Percentiles rank a stretch among this genome's conserved stretches.
Evolutionary conservation across 2,329 filamentous ascomycete genomes (phyloP).

Genomic region (Microcera coccophila): DNA sequence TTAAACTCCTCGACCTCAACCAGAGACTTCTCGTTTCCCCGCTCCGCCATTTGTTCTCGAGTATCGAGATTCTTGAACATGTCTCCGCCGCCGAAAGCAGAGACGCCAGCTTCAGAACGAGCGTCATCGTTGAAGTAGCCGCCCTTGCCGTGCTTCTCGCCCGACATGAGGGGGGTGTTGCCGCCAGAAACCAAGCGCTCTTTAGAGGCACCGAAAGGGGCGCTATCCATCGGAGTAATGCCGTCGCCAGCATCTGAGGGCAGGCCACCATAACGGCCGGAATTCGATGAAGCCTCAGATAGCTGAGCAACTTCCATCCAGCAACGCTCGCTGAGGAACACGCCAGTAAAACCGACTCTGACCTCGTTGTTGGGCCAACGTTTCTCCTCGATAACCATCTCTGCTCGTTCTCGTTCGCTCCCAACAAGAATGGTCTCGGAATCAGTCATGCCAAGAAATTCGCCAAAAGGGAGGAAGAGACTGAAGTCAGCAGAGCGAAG

Average conservation of each 20-base stretch:
- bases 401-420: conserved; percentile 86
- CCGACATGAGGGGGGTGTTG: conserved; percentile 57
- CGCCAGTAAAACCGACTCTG: conserved; percentile 81
- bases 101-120: conserved; percentile 86
- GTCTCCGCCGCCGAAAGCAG: conserved; percentile 86
- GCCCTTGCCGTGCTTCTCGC: conserved; percentile 71
- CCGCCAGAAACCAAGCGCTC: conserved; percentile 53
- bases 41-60: conserved; percentile 89
- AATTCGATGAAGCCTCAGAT: conserved; percentile 56
- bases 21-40: conserved; percentile 85
- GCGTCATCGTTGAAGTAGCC: conserved; percentile 76
- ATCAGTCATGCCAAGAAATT: conserved; percentile 87
- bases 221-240: conserved; percentile 54
- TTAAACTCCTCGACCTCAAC: conserved; percentile 83
- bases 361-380: conserved; percentile 92
- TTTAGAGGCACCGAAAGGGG: conserved; percentile 60
- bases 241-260: conserved; percentile 61
- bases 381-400: conserved; percentile 86
- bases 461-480: conserved; percentile 89
- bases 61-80: conserved; percentile 99
- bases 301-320: conserved; percentile 88
- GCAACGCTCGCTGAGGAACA: conserved; percentile 92
- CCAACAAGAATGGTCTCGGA: conserved; percentile 81
- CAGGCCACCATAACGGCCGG: conserved; percentile 33
- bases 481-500: conserved; percentile 92